Evolutionary conservation across 352 stramenopile genomes (phyloP).

Genomic region (Globisporangium sylvaticum): DNA sequence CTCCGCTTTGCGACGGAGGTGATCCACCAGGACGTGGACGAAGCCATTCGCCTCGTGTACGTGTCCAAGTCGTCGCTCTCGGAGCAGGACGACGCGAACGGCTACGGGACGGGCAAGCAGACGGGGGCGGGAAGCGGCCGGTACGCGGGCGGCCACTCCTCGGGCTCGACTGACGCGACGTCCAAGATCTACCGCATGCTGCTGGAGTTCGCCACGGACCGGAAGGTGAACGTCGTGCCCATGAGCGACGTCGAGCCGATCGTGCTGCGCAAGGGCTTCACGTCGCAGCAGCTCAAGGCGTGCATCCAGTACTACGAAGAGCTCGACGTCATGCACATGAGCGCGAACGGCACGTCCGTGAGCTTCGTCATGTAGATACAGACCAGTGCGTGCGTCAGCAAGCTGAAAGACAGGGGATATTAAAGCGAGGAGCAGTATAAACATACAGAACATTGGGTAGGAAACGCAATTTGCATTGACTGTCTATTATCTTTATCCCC

Average conservation of each 20-base stretch:
- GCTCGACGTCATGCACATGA: slow-evolving; percentile 83
- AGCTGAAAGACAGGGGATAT: no score
- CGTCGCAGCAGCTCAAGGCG: slow-evolving; percentile 90
- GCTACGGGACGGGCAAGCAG: slow-evolving; percentile 12
- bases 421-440: neutral
- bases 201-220: slow-evolving; percentile 89
- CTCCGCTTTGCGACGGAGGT: slow-evolving; percentile 95
- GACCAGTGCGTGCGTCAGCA: neutral
- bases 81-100: slow-evolving; percentile 80
- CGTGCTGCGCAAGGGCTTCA: slow-evolving; percentile 96
- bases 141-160: slow-evolving; percentile 15
- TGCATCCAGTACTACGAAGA: slow-evolving; percentile 94
- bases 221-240: slow-evolving; percentile 57
- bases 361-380: slow-evolving; percentile 52
- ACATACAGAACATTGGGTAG: neutral
- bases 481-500: neutral
- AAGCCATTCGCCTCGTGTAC: slow-evolving; percentile 95
- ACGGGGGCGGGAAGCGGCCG: slow-evolving; percentile 20
- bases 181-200: slow-evolving; percentile 96
- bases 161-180: slow-evolving; percentile 83
- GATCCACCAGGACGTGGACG: slow-evolving; percentile 96
- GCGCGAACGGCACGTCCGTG: slow-evolving; percentile 67
- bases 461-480: neutral
- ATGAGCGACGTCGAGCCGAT: slow-evolving; percentile 92
- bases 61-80: slow-evolving; percentile 95